Percentiles rank a stretch among this genome's conserved stretches.
These are phyloP conservation scores for Collybiopsis confluens DNA, from an alignment of 768 basidiomycete genomes.

Conservation along the genomic window DNA sequence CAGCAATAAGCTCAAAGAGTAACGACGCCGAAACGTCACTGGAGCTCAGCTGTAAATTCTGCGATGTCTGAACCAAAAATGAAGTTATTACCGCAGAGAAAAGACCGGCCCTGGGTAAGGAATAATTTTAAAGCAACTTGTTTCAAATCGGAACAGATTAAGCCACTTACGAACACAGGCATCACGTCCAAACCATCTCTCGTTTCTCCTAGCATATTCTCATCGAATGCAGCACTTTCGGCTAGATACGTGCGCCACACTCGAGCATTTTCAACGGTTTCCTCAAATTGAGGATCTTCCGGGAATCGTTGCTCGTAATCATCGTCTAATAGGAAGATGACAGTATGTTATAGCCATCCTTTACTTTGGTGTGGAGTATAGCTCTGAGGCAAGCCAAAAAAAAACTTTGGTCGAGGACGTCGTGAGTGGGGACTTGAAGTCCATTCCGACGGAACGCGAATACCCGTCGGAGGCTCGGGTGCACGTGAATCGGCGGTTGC, in stretches of 20 bases:
- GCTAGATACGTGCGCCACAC: constrained; percentile 5
- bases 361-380: too few relatives aligned
- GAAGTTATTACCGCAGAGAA: constrained; percentile 10
- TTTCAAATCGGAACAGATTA: background rate
- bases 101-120: constrained; percentile 10
- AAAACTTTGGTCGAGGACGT: too few relatives aligned
- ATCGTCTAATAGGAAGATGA: background rate
- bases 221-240: constrained; percentile 5
- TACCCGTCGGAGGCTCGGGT: too few relatives aligned
- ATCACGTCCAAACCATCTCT: constrained; percentile 1
- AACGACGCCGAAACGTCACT: background rate
- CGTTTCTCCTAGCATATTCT: background rate
- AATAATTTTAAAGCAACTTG: background rate
- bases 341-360: too few relatives aligned
- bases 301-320: constrained; percentile 7
- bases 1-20: background rate
- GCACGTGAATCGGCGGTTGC: too few relatives aligned
- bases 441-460: too few relatives aligned
- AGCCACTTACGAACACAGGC: constrained; percentile 11
- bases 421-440: too few relatives aligned
- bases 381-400: too few relatives aligned
- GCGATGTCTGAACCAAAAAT: constrained; percentile 2
- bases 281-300: background rate
- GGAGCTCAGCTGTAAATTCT: background rate
- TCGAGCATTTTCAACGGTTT: constrained; percentile 1